Evolutionary conservation across 306 rosid genomes (phyloP).

Genomic region (Sechiopsis laciniata): DNA sequence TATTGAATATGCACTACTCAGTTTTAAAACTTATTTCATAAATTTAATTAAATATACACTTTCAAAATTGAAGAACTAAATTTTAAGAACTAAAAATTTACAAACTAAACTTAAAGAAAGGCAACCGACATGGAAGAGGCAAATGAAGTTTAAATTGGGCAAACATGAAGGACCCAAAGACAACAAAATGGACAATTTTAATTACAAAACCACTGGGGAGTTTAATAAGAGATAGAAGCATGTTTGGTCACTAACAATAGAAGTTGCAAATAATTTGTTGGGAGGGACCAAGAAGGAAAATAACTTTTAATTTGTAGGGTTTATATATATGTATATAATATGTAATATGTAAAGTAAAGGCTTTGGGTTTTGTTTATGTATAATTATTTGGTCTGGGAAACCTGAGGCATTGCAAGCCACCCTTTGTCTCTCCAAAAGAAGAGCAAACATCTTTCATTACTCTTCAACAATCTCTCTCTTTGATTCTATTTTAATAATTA

Average conservation of each 20-base stretch:
- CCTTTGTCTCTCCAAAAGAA: conserved; percentile 34
- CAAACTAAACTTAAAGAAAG: not conserved
- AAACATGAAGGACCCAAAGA: conserved; percentile 19
- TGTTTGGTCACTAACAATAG: not conserved
- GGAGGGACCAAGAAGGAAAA: not conserved
- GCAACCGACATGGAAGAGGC: conserved; percentile 17
- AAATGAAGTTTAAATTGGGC: not conserved
- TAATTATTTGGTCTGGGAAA: conserved; percentile 40
- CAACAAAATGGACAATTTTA: conserved; percentile 4
- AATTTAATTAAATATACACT: no score
- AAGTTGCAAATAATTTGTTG: conserved; percentile 4
- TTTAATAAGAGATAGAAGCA: not conserved
- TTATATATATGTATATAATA: not conserved
- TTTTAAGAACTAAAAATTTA: no score
- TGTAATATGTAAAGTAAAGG: not conserved
- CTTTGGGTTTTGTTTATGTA: conserved; percentile 8
- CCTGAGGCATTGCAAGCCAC: conserved; percentile 26
- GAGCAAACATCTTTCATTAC: conserved; percentile 15
- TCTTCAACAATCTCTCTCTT: not conserved
- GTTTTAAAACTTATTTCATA: no score
- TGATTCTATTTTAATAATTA: not conserved
- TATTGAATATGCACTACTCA: no score
- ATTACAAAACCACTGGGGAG: not conserved
- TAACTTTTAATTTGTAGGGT: not conserved
- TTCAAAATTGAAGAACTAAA: no score